Evolutionary conservation across 1,284 basidiomycete genomes (phyloP), one percentile per base, ranked within the genome.

Genomic region (Flammula alnicola): DNA sequence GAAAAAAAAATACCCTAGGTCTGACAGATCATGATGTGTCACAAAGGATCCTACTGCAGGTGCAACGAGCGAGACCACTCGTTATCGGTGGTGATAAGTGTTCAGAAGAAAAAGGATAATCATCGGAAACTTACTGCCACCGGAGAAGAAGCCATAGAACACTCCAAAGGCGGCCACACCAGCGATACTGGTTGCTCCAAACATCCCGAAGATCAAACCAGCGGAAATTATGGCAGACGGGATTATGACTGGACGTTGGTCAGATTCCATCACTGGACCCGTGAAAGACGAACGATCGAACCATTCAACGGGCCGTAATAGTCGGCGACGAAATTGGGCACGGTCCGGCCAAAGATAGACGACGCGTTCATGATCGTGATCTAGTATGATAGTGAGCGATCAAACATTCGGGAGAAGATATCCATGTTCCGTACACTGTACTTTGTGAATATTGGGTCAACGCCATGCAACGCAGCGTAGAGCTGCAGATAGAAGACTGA

Each of bases 401-500:
- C 22, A 7, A 16, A 42, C 11, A 30, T 23, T 30, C n/a, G 23
- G 43, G 12, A 32, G 16, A 43, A 30, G 23, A 44, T 32, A 31
- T 20, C 35, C 35, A 40, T n/a, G 20, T 17, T 29, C 65, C 75
- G 20, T 57, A 81, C 78, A 20, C 71, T 70, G 59, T 81, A 81
- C 49, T 78, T 80, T 1, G 78, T 73, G 20, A 79, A 61, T 2
- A 61, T 61, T 10, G 64, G 52, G 52, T 72, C 60, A 26, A 81
- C 68, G 10, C 70, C 71, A 47, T 79, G 73, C 25, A 67, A 57
- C 4, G 72, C 63, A 5, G 78, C 69, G 51, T 76, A 76, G 1
- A 81, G 59, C 58, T 83, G 79, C 7, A 81, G 63, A 61, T 79
- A 81, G 63, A 81, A 81, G 50, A 78, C 72, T 69, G 65, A 20